A percentile compares a stretch with the other conserved stretches of the same genome.
Evolutionary conservation across 768 basidiomycete species (phyloP).

Genomic region (Collybia sordida): DNA sequence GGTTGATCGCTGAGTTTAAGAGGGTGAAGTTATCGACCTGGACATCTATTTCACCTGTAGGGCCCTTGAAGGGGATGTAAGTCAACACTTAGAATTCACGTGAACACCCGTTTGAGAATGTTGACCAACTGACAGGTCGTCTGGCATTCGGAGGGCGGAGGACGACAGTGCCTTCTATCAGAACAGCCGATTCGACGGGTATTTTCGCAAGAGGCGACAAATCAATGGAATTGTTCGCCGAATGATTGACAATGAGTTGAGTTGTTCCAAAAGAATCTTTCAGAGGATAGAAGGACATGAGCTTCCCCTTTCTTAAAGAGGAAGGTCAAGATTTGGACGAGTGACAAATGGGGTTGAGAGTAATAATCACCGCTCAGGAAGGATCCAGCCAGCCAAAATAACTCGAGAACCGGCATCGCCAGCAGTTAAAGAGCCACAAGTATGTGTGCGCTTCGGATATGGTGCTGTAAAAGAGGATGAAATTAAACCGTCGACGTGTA

Average conservation of each 20-base stretch:
- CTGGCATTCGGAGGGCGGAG: conserved; percentile 60
- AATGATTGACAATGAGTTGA: conserved; percentile 71
- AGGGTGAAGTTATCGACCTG: conserved; percentile 66
- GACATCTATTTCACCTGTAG: conserved; percentile 80
- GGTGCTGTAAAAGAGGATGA: conserved; percentile 42
- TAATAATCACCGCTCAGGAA: conserved; percentile 71
- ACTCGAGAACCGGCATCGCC: conserved; percentile 56
- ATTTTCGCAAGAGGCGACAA: conserved; percentile 50
- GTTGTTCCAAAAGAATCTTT: conserved; percentile 75
- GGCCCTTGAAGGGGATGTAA: conserved; percentile 36
- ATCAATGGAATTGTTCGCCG: conserved; percentile 29
- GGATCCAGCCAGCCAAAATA: conserved; percentile 79
- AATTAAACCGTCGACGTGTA: conserved; percentile 12
- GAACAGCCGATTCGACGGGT: conserved; percentile 77
- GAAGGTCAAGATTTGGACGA: conserved; percentile 31
- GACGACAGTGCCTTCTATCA: conserved; percentile 73
- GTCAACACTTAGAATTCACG: conserved; percentile 13
- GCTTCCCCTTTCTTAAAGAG: conserved; percentile 62
- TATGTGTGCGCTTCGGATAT: conserved; percentile 61
- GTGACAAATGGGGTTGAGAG: conserved; percentile 28
- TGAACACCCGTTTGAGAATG: conserved; percentile 12
- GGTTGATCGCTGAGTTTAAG: conserved; percentile 73
- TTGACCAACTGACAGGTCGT: conserved; percentile 50
- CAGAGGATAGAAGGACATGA: conserved; percentile 83
- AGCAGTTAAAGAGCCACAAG: conserved; percentile 56